A percentile compares a stretch with the other conserved stretches of the same genome.
Evolutionary conservation across 768 basidiomycete species (phyloP).

Genomic region (Phaeotremella fagi): DNA sequence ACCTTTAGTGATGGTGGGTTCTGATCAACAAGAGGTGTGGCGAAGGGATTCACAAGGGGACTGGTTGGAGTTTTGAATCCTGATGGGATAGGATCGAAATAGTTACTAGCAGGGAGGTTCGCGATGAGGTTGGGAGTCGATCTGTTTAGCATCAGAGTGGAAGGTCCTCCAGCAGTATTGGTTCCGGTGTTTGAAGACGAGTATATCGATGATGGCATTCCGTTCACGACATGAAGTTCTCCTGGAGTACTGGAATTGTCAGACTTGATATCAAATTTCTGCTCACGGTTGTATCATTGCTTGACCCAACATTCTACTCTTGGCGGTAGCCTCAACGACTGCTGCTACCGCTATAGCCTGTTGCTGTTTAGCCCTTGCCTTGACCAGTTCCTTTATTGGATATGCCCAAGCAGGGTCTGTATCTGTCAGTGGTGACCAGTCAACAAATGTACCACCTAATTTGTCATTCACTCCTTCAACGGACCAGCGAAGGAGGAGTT

Average conservation of each 20-base stretch:
- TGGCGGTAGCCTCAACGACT: slow-evolving; percentile 40
- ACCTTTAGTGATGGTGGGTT: not conserved
- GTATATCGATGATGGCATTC: slow-evolving; percentile 48
- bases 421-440: not conserved
- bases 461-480: slow-evolving; percentile 45
- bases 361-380: slow-evolving; percentile 44
- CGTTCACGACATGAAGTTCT: slow-evolving; percentile 45
- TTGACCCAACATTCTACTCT: slow-evolving; percentile 11
- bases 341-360: slow-evolving; percentile 48
- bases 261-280: not conserved
- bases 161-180: not conserved
- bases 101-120: slow-evolving; percentile 16
- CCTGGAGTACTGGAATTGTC: slow-evolving; percentile 8
- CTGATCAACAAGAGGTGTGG: slow-evolving; percentile 1
- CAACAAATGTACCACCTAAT: slow-evolving; percentile 37
- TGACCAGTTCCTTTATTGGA: slow-evolving; percentile 43
- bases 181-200: slow-evolving; percentile 14
- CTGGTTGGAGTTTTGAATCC: slow-evolving; percentile 10
- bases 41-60: slow-evolving; percentile 24
- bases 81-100: slow-evolving; percentile 24
- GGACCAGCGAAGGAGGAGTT: slow-evolving; percentile 45
- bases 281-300: slow-evolving; percentile 22
- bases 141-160: slow-evolving; percentile 16
- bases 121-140: slow-evolving; percentile 31
- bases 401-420: slow-evolving; percentile 47